Conservation (phyloP, 1,284 basidiomycete species). For the Exsudoporus floridanus region DNA sequence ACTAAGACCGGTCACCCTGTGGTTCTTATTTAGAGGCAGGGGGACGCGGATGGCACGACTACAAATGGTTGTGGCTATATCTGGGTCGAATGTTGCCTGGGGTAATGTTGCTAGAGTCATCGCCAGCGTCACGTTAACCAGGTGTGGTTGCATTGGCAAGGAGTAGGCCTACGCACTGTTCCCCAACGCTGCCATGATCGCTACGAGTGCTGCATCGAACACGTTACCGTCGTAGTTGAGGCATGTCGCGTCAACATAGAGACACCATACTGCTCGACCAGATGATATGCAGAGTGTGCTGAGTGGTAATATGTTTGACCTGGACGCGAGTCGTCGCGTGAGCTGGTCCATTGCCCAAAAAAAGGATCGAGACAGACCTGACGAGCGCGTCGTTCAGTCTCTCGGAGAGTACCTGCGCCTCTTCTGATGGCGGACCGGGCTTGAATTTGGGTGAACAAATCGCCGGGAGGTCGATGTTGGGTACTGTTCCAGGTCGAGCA, state of each 20-base stretch:
- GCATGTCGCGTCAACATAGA: slow-evolving; percentile 93
- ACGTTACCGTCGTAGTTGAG: slow-evolving; percentile 97
- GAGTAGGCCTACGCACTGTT: slow-evolving; percentile 62
- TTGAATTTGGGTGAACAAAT: slow-evolving; percentile 93
- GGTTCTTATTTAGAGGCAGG: slow-evolving; percentile 13
- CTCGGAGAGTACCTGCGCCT: slow-evolving; percentile 87
- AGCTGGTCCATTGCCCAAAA: background rate
- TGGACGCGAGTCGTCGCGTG: slow-evolving; percentile 31
- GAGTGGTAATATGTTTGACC: slow-evolving; percentile 67
- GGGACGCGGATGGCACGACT: slow-evolving; percentile 43
- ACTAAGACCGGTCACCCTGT: slow-evolving; percentile 22
- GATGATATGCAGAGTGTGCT: slow-evolving; percentile 77
- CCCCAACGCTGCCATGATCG: slow-evolving; percentile 82
- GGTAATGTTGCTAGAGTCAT: slow-evolving; percentile 66
- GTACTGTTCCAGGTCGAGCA: slow-evolving; percentile 45
- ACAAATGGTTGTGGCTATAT: slow-evolving; percentile 65
- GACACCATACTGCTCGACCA: slow-evolving; percentile 82
- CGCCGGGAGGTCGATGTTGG: slow-evolving; percentile 89
- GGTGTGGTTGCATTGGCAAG: background rate
- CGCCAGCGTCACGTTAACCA: background rate
- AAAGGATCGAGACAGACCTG: slow-evolving; percentile 48
- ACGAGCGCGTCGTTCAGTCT: slow-evolving; percentile 75
- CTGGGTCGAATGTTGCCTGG: slow-evolving; percentile 70
- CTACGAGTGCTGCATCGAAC: slow-evolving; percentile 87
- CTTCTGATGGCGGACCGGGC: slow-evolving; percentile 89